Evolutionary conservation across 1,284 basidiomycete genomes (phyloP).

Genomic region (Apiotrichum sp.): DNA sequence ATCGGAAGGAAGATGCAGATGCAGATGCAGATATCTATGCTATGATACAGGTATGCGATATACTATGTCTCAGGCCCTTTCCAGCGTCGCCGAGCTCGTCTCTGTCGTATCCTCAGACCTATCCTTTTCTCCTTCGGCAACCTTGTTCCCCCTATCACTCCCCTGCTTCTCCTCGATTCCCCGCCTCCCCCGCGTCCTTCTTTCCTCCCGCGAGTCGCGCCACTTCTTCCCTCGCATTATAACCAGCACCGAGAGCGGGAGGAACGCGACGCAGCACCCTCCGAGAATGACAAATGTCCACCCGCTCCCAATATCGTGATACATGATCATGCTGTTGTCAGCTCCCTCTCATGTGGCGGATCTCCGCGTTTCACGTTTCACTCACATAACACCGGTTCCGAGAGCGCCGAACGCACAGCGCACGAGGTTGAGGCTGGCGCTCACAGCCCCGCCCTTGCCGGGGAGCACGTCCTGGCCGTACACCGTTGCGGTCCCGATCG

Average conservation of each 20-base stretch:
- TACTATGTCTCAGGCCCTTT: too few species aligned
- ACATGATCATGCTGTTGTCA: constrained; percentile 21
- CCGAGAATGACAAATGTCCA: constrained; percentile 44
- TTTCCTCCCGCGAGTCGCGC: constrained; percentile 21
- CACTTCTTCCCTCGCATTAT: constrained; percentile 27
- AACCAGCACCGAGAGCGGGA: constrained; percentile 31
- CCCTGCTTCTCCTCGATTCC: too few species aligned
- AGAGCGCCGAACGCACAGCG: constrained; percentile 44
- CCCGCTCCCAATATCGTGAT: constrained; percentile 36
- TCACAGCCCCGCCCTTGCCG: constrained; percentile 41
- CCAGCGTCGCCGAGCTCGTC: too few species aligned
- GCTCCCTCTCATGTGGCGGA: not conserved
- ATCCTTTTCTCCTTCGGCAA: not conserved
- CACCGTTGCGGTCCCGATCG: constrained; percentile 31
- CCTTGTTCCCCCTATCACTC: too few species aligned
- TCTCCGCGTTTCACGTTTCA: not conserved
- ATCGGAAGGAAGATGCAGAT: too few species aligned
- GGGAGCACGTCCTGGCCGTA: constrained; percentile 44
- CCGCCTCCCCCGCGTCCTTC: too few species aligned
- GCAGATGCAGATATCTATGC: too few species aligned
- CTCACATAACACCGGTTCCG: constrained; percentile 34
- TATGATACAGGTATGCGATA: too few species aligned
- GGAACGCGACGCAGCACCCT: constrained; percentile 26
- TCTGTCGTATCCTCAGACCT: too few species aligned
- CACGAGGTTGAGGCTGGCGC: constrained; percentile 43